Evolutionary conservation across 192 early-diverging fungal genomes (phyloP).

Genomic region (Pilaira anomala): DNA sequence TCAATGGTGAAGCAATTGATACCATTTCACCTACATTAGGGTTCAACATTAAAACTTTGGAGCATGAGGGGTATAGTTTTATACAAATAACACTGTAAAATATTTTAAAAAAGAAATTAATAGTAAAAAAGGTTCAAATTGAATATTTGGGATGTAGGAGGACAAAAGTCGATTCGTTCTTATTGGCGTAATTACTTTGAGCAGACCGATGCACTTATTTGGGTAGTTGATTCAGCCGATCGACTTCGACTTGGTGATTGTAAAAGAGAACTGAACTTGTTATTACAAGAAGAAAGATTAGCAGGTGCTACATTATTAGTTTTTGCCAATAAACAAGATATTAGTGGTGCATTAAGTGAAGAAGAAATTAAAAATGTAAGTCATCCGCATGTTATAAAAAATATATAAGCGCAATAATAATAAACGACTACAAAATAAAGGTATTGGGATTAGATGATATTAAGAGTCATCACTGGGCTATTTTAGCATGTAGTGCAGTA

Average conservation of each 20-base stretch:
- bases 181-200: slow-evolving; percentile 99
- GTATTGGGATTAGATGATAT: slow-evolving; percentile 68
- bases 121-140: slow-evolving; percentile 28
- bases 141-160: slow-evolving; percentile 81
- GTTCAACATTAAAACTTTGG: slow-evolving; percentile 96
- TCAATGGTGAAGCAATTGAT: slow-evolving; percentile 90
- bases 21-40: slow-evolving; percentile 94
- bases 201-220: slow-evolving; percentile 94
- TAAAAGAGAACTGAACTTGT: slow-evolving; percentile 63
- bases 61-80: slow-evolving; percentile 62
- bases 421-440: slow-evolving; percentile 30
- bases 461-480: slow-evolving; percentile 90
- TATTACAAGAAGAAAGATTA: slow-evolving; percentile 88
- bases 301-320: slow-evolving; percentile 92
- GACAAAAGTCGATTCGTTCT: slow-evolving; percentile 92
- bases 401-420: neutral
- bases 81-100: neutral
- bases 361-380: slow-evolving; percentile 69
- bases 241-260: slow-evolving; percentile 77
- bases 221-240: slow-evolving; percentile 98
- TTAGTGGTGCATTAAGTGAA: slow-evolving; percentile 72
- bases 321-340: slow-evolving; percentile 98
- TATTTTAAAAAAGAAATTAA: neutral
- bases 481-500: slow-evolving; percentile 87
- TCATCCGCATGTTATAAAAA: neutral